Conservation (phyloP, 192 early-diverging fungal genomes). For the Coemansia sp. region DNA sequence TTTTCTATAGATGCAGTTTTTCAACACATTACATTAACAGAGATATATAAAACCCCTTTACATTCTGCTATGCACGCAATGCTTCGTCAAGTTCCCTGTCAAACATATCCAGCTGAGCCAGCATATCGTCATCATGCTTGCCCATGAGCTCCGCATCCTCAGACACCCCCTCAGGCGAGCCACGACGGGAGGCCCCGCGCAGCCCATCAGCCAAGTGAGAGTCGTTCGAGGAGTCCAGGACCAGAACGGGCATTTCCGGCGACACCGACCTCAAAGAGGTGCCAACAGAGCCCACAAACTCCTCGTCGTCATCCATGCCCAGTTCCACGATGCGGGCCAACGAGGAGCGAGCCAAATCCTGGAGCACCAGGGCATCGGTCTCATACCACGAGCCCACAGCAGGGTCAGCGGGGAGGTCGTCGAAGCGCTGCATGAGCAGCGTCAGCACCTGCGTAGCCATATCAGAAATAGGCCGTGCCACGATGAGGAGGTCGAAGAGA, state of each 20-base stretch:
- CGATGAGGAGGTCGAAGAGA: constrained; percentile 38
- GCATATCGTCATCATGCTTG: constrained; percentile 11
- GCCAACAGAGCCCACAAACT: background rate
- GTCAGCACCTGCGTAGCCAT: constrained; percentile 33
- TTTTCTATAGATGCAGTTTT: too few relatives aligned
- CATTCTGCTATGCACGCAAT: background rate
- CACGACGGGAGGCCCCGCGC: too few relatives aligned
- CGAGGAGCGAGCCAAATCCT: constrained; percentile 18
- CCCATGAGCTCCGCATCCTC: too few relatives aligned
- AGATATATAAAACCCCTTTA: too few relatives aligned
- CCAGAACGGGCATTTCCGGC: constrained; percentile 45
- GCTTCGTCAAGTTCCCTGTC: constrained; percentile 45
- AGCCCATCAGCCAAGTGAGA: too few relatives aligned
- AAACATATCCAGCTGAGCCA: constrained; percentile 51
- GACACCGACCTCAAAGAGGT: constrained; percentile 17
- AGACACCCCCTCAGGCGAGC: too few relatives aligned
- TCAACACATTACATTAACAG: too few relatives aligned
- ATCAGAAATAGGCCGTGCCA: constrained; percentile 38
- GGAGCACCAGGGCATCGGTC: constrained; percentile 17
- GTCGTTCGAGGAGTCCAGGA: background rate
- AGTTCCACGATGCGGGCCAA: constrained; percentile 21
- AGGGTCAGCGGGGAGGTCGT: constrained; percentile 7
- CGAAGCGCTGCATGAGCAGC: constrained; percentile 36
- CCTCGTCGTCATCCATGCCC: constrained; percentile 5
- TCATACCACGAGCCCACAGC: constrained; percentile 27